A percentile compares a stretch with the other conserved stretches of the same genome.
phyloP scores from a whole-genome alignment of 2,329 filamentous ascomycete species.

The Penicillium decumbens region DNA sequence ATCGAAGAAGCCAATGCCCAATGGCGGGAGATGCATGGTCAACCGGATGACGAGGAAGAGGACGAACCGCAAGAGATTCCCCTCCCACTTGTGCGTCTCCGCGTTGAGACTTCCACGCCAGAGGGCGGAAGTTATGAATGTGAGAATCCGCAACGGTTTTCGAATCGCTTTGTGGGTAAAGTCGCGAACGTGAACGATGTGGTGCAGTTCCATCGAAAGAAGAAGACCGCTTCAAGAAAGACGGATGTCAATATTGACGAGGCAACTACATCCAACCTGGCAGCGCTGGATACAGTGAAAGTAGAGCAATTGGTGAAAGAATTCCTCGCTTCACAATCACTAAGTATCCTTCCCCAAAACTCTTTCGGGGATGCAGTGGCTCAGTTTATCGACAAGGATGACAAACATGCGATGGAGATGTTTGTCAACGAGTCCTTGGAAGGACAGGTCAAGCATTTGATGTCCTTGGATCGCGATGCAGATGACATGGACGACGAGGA shows the following conservation, averaged over 20 bases:
- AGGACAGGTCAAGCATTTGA: constrained; percentile 65
- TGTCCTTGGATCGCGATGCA: constrained; percentile 62
- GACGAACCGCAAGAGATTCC: constrained; percentile 59
- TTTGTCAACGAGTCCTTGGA: constrained; percentile 70
- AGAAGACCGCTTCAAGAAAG: constrained; percentile 53
- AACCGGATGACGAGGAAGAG: constrained; percentile 49
- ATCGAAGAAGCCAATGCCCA: constrained; percentile 77
- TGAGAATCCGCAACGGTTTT: constrained; percentile 94
- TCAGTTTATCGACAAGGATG: constrained; percentile 91
- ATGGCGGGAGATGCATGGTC: constrained; percentile 73
- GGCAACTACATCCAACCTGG: constrained; percentile 56
- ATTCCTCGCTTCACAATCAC: constrained; percentile 77
- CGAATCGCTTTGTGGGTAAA: constrained; percentile 80
- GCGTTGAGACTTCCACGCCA: constrained; percentile 82
- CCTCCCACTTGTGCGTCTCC: constrained; percentile 78
- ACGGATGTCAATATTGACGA: constrained; percentile 58
- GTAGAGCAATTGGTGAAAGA: constrained; percentile 86
- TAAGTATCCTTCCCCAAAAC: constrained; percentile 89
- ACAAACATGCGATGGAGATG: constrained; percentile 83
- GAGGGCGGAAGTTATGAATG: constrained; percentile 82
- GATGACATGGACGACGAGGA: constrained; percentile 65
- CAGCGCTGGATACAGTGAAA: constrained; percentile 68
- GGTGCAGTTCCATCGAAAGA: constrained; percentile 87
- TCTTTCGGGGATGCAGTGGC: constrained; percentile 88
- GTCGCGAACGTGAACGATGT: constrained; percentile 95